These are phyloP conservation scores for Neonectria punicea DNA, from an alignment of 2,329 filamentous ascomycete species.

Conservation along the genomic window DNA sequence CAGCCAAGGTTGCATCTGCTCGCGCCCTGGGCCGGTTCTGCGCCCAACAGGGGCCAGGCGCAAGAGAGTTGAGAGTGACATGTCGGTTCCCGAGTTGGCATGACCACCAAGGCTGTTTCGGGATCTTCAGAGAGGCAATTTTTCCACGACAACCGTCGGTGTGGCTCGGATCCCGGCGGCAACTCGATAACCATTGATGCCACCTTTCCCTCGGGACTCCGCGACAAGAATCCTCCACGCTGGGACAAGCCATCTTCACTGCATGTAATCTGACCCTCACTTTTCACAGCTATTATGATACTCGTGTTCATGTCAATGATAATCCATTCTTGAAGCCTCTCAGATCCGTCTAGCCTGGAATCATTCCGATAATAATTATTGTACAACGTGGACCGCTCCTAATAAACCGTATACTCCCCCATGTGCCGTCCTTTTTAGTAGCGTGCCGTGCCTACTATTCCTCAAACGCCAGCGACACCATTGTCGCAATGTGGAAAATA, in stretches of 20 bases:
- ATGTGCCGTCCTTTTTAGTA: conserved; percentile 18
- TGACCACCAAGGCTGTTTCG: conserved; percentile 20
- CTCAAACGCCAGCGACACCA: conserved; percentile 45
- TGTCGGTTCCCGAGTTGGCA: conserved; percentile 19
- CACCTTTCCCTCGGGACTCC: conserved; percentile 27
- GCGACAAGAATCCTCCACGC: conserved; percentile 22
- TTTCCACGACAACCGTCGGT: conserved; percentile 20
- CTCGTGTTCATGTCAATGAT: conserved; percentile 1
- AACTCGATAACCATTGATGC: conserved; percentile 28
- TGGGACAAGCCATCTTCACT: neutral
- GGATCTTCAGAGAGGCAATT: conserved; percentile 24
- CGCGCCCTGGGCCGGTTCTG: neutral
- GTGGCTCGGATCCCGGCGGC: conserved; percentile 17
- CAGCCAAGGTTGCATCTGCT: conserved; percentile 3
- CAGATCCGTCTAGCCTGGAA: conserved; percentile 8
- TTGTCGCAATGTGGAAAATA: conserved; percentile 36
- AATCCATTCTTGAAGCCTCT: conserved; percentile 20
- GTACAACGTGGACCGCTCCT: conserved; percentile 15
- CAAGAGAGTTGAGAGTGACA: conserved; percentile 19
- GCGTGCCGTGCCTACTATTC: conserved; percentile 27
- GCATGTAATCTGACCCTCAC: neutral
- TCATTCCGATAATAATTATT: conserved; percentile 6
- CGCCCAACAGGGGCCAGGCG: conserved; percentile 5
- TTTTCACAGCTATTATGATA: neutral
- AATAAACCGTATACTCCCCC: conserved; percentile 15